Conservation (phyloP, 1,139 yeast species). For the Debaryomyces nepalensis region DNA sequence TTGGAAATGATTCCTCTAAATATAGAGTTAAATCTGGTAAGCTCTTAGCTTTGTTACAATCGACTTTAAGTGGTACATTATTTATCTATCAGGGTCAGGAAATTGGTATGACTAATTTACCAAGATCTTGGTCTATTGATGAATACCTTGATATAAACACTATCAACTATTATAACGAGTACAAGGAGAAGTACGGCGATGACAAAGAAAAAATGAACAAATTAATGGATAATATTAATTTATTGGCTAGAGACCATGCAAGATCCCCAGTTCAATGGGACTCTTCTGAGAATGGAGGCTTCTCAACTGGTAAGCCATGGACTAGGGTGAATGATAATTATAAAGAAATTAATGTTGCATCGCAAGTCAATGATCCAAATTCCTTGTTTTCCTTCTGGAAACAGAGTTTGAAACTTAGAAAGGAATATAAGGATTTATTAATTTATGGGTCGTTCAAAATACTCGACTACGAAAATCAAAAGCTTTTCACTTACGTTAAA, state of each 20-base stretch:
- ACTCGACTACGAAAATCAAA: constrained; percentile 42
- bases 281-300: constrained; percentile 48
- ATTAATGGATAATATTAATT: constrained; percentile 38
- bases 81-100: constrained; percentile 67
- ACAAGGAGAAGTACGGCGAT: constrained; percentile 35
- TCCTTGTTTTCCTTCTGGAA: constrained; percentile 55
- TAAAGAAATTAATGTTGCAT: constrained; percentile 51
- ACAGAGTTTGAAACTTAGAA: constrained; percentile 48
- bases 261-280: constrained; percentile 68
- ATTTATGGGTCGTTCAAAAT: constrained; percentile 54
- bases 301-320: constrained; percentile 58
- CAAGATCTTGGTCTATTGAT: constrained; percentile 48
- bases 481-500: constrained; percentile 47
- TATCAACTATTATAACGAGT: constrained; percentile 44
- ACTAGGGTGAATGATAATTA: constrained; percentile 57
- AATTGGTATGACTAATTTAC: constrained; percentile 58
- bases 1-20: constrained; percentile 48
- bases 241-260: constrained; percentile 57
- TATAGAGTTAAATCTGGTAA: constrained; percentile 46
- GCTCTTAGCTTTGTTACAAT: constrained; percentile 50
- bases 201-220: constrained; percentile 32
- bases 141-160: constrained; percentile 58
- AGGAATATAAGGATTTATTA: constrained; percentile 45
- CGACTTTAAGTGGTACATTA: constrained; percentile 58
- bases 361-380: constrained; percentile 49